Conservation (phyloP, 2,329 filamentous ascomycete genomes). For the Thielaviopsis populi region DNA sequence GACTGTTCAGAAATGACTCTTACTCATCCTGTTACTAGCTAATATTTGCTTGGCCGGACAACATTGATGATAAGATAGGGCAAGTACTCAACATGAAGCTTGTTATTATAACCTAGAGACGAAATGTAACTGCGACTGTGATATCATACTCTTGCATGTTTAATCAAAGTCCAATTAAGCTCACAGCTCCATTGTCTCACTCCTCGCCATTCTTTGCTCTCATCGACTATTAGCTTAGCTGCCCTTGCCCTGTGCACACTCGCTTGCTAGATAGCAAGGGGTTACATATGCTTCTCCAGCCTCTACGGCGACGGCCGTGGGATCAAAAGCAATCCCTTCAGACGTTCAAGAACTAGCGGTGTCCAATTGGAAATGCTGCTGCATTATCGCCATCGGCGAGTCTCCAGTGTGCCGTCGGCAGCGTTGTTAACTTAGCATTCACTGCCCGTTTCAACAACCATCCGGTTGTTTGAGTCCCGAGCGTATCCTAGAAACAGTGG, state of each 20-base stretch:
- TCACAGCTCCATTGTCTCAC: not conserved
- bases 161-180: slow-evolving; percentile 2
- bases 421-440: not conserved
- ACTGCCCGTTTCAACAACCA: not conserved
- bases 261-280: not conserved
- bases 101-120: too few relatives aligned
- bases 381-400: not conserved
- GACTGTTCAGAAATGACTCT: not conserved
- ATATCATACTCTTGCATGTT: not conserved
- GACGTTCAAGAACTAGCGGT: not conserved
- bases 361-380: not conserved
- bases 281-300: not conserved
- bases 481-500: not conserved
- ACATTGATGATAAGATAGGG: not conserved
- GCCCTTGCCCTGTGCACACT: slow-evolving; percentile 4
- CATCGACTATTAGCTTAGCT: not conserved
- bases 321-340: not conserved
- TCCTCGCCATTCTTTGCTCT: not conserved
- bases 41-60: not conserved
- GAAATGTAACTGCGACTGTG: too few relatives aligned
- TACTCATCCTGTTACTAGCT: not conserved
- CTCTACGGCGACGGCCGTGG: not conserved
- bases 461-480: not conserved
- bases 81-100: too few relatives aligned
- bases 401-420: not conserved